Percentiles rank a stretch among this genome's conserved stretches.
These are phyloP conservation scores for Solanum appendiculatum DNA, from an alignment of 257 asterid species.

Conservation along the genomic window DNA sequence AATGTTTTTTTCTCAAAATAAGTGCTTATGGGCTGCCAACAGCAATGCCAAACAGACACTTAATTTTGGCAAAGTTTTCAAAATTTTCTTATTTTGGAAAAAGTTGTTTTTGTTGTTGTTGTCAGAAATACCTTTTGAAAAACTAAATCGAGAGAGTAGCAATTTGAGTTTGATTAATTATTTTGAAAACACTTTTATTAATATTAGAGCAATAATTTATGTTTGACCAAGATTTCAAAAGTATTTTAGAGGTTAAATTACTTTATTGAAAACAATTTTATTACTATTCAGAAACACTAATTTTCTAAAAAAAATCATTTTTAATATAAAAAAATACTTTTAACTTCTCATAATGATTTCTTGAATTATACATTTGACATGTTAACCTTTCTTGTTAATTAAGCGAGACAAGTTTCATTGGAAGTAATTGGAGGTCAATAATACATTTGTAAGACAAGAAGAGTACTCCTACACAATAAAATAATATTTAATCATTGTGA, in stretches of 20 bases:
- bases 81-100: not conserved
- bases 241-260: not conserved
- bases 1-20: too few relatives aligned
- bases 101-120: too few relatives aligned
- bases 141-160: not conserved
- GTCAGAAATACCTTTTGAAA: not conserved
- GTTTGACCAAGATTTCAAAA: not conserved
- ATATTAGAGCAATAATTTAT: not conserved
- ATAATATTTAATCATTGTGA: not conserved
- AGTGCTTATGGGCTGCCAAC: too few relatives aligned
- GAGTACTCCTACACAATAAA: not conserved
- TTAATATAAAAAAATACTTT: too few relatives aligned
- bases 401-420: not conserved
- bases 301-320: not conserved
- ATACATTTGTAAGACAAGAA: not conserved
- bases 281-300: not conserved
- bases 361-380: not conserved
- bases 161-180: too few relatives aligned
- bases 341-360: not conserved
- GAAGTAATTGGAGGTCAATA: too few relatives aligned
- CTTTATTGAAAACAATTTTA: not conserved
- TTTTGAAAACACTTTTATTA: too few relatives aligned
- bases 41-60: too few relatives aligned
- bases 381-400: not conserved
- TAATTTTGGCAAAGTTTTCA: not conserved